Evolutionary conservation across 2,329 filamentous ascomycete species (phyloP), one percentile per base, ranked within the genome.

Genomic region (Nigrospora oryzae): DNA sequence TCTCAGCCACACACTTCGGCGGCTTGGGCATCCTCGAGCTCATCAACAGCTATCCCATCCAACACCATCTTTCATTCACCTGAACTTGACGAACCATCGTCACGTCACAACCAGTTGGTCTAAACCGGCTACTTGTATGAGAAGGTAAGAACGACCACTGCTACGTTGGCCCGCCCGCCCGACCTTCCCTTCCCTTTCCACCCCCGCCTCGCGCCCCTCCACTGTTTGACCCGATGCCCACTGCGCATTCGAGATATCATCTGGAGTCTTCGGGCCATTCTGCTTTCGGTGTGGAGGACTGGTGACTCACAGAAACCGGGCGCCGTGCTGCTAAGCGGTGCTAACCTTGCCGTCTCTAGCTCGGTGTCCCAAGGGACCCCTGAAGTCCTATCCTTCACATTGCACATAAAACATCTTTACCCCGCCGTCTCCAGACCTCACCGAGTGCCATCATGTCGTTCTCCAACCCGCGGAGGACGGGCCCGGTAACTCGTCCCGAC

Each of bases 391-490:
- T 47, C 36, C 42, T 46, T 17, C 47, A 37, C 36, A 47, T 47
- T 17, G 34, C 44, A 23, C 43, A 49, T 50, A 53, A 48, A 42
- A 39, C 44, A 43, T 40, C 47, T 46, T 39, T 52, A 53, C 53
- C 50, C 52, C 51, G 47, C 40, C 40, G 36, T 38, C 36, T 39
- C 51, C 52, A 58, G 55, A 58, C 56, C 47, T 46, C 44, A 43
- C 53, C 42, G 49, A 17, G 48, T 49, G 51, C 56, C 60, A 65
- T 60, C 63, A 74, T 74, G 71, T 69, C 70, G 46, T 65, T 63
- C 60, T 61, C 65, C 57, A 70, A 73, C 60, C 69, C 69, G 61
- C 65, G 70, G 62, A 68, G 69, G 61, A 63, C 66, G 13, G 40
- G 32, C 56, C 62, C 63, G 61, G 63, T 65, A 59, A 65, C 65